Evolutionary conservation across 2,329 filamentous ascomycete genomes (phyloP).

Genomic region (Chaetomiaceae sp.): DNA sequence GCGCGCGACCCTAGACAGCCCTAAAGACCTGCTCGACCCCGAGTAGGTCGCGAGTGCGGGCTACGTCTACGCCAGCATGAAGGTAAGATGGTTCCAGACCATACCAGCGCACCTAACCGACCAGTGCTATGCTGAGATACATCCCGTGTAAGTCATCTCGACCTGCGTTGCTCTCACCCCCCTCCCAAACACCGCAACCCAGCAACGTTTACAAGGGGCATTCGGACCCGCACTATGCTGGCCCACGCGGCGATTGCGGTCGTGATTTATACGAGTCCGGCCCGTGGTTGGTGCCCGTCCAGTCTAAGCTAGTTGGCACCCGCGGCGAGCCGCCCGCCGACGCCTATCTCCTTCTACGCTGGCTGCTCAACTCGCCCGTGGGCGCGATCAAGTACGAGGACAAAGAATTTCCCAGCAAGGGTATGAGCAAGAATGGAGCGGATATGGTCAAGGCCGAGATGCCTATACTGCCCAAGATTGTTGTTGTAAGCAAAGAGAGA

Average conservation of each 20-base stretch:
- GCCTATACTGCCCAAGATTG: no score
- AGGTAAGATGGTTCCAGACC: not conserved
- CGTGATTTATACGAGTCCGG: not conserved
- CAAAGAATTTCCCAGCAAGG: not conserved
- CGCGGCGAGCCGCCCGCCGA: not conserved
- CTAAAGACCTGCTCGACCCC: not conserved
- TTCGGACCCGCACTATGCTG: not conserved
- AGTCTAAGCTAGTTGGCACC: not conserved
- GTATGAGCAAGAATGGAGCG: not conserved
- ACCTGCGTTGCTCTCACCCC: not conserved
- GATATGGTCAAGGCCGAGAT: not conserved
- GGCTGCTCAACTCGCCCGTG: not conserved
- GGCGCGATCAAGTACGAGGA: conserved; percentile 1
- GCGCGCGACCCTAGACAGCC: not conserved
- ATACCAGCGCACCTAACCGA: not conserved
- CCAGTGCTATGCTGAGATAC: not conserved
- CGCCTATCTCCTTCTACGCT: conserved; percentile 1
- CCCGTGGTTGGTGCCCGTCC: not conserved
- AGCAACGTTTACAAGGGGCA: not conserved
- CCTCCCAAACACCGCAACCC: not conserved
- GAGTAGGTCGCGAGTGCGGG: not conserved
- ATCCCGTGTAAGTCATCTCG: not conserved
- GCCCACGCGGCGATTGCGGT: not conserved
- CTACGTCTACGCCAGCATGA: not conserved
- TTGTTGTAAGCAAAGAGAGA: no score